Percentiles rank a stretch among this genome's conserved stretches.
These are phyloP conservation scores for Sanghuangporus sanghuang DNA, from an alignment of 1,284 basidiomycete species.

Conservation along the genomic window DNA sequence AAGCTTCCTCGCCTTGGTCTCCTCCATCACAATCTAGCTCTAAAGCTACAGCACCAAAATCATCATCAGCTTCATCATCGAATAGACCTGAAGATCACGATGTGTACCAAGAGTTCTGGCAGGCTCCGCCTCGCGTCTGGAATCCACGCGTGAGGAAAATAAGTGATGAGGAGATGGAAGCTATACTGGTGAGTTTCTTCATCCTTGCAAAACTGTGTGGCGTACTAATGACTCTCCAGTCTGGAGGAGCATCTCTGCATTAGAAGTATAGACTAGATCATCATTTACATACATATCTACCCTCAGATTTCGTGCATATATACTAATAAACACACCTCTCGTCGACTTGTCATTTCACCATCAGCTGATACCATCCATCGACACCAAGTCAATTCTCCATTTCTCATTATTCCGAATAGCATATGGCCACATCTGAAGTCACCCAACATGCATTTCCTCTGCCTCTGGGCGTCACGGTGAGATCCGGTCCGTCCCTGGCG, in stretches of 20 bases:
- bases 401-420: too few relatives aligned
- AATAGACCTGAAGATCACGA: constrained; percentile 9
- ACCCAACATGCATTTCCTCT: background rate
- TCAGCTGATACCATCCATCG: too few relatives aligned
- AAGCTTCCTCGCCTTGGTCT: constrained; percentile 30
- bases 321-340: too few relatives aligned
- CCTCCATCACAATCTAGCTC: background rate
- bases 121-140: constrained; percentile 72
- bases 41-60: background rate
- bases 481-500: too few relatives aligned
- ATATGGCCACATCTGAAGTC: too few relatives aligned
- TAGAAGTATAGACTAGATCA: constrained; percentile 21
- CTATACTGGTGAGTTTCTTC: constrained; percentile 59
- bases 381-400: too few relatives aligned
- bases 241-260: constrained; percentile 63
- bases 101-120: constrained; percentile 68
- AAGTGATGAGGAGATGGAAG: constrained; percentile 70
- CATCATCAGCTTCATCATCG: constrained; percentile 19
- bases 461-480: background rate
- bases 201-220: background rate
- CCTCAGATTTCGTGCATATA: too few relatives aligned
- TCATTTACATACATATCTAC: too few relatives aligned
- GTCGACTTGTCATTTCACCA: too few relatives aligned
- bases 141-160: constrained; percentile 49
- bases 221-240: constrained; percentile 36